Evolutionary conservation across 257 asterid genomes (phyloP), one percentile per base, ranked within the genome.

Genomic region (Perilla frutescens): DNA sequence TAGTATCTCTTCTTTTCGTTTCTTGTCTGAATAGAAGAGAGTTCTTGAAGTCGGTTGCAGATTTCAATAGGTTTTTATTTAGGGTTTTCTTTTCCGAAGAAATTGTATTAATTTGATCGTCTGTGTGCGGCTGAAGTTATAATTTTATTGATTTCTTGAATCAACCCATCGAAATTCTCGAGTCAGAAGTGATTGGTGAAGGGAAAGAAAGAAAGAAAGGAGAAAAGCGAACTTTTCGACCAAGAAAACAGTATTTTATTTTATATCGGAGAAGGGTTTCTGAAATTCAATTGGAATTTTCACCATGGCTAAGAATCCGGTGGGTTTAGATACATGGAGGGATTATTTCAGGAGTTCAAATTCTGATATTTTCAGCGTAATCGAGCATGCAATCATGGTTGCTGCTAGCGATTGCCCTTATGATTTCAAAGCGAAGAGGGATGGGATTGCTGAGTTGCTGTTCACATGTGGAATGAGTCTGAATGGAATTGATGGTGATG

Each of bases 391-490:
- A 15, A 57, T 88, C 37, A 82, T 77, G 80, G 77, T 88, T 32
- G 91, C 88, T n/a, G 84, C 82, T 3, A 15, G 68, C 26, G 91
- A 88, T 82, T 62, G 64, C 57, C 93, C 89, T n/a, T n/a, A 66
- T 4, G 87, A 86, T 4, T 81, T 88, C 62, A 82, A 68, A 62
- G 29, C 62, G 71, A 88, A 74, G 39, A 77, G 91, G 73, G 89
- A 76, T 79, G 70, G 77, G 60, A 86, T 86, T 66, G 85, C 84
- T 29, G 86, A 84, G 76, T 44, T 60, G 69, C 47, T 86, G 13
- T 88, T 82, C 41, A 37, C 81, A 11, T 75, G 83, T 68, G 76
- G 62, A 41, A 20, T 75, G 62, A 54, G 70, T 29, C 10, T 47
- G 56, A 49, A 12, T 61, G 66, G 49, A 40, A 54, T 13, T 43